Evolutionary conservation across 805 yeast species (phyloP).

Genomic region (Suhomyces canberraensis): DNA sequence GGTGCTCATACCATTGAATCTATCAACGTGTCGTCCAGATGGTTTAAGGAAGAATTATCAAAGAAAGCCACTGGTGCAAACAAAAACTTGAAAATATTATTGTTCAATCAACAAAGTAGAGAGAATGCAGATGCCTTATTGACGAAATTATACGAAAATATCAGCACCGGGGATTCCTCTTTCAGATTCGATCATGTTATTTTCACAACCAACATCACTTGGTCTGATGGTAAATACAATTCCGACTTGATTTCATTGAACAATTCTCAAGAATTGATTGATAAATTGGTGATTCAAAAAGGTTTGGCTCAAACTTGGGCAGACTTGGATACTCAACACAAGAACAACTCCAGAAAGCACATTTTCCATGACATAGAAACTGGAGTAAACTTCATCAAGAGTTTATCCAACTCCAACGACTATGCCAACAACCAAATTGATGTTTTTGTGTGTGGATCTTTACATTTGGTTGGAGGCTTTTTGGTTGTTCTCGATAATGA

Average conservation of each 20-base stretch:
- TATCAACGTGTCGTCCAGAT: slow-evolving; percentile 70
- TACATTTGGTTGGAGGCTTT: slow-evolving; percentile 93
- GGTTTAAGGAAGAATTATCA: slow-evolving; percentile 52
- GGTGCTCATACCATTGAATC: slow-evolving; percentile 97
- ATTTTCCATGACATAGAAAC: slow-evolving; percentile 76
- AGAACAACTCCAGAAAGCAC: slow-evolving; percentile 33
- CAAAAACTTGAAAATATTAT: slow-evolving; percentile 47
- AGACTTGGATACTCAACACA: slow-evolving; percentile 38
- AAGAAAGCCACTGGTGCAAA: slow-evolving; percentile 12
- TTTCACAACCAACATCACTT: slow-evolving; percentile 89
- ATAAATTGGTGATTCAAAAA: slow-evolving; percentile 77
- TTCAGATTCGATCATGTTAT: slow-evolving; percentile 69
- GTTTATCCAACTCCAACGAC: slow-evolving; percentile 35
- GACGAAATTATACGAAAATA: slow-evolving; percentile 43
- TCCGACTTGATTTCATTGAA: slow-evolving; percentile 84
- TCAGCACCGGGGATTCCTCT: slow-evolving; percentile 21
- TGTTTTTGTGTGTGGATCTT: slow-evolving; percentile 89
- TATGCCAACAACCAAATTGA: slow-evolving; percentile 38
- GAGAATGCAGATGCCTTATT: slow-evolving; percentile 68
- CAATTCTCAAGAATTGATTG: slow-evolving; percentile 74
- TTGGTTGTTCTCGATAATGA: slow-evolving; percentile 72
- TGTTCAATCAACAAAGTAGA: slow-evolving; percentile 94
- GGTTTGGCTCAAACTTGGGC: slow-evolving; percentile 70
- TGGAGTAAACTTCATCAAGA: slow-evolving; percentile 53
- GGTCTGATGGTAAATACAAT: slow-evolving; percentile 77